Base-by-base conservation (phyloP, 2,329 filamentous ascomycete genomes). In the Talaromyces sp. region DNA sequence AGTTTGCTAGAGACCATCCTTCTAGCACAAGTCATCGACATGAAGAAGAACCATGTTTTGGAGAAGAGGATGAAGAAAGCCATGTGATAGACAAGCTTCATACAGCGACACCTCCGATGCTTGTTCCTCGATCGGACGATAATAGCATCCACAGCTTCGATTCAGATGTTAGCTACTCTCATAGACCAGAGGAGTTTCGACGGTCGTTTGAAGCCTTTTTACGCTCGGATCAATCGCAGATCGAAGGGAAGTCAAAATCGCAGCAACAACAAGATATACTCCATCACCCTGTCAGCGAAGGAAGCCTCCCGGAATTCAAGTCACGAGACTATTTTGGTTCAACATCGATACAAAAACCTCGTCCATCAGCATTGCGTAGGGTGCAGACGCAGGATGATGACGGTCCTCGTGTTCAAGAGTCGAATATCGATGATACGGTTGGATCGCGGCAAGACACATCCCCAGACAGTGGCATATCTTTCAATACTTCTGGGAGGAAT, bases 51-150 rank as follows among this genome's bases (percentile, higher is more conserved):
- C 50, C 39, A 11, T 35, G 19, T n/a, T 28, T 41, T 11, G 66
- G 66, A 65, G 69, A 67, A 69, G 69, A 71, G 69, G 70, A 75
- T 71, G 66, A 72, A 68, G 71, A 73, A 63, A 67, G 63, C 65
- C 71, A 69, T 69, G 66, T 70, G 53, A 65, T 74, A 63, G 73
- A 63, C 62, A 70, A 71, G 61, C 64, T 74, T 54, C 72, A 75
- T 67, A 74, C 72, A 61, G 70, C 67, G 46, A 77, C 75, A 39
- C 73, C 74, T 60, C 75, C 75, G 33, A 76, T 78, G 53, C 70
- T 72, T 52, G 77, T 78, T n/a, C 76, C 76, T 46, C 71, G 73
- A 56, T 61, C 67, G 52, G 70, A 72, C 62, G 71, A 75, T 19
- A 66, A 66, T 39, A 67, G 64, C 41, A 62, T 63, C 17, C 22